phyloP scores from a whole-genome alignment of 352 stramenopile genomes.

The Phytophthora sansomeana region DNA sequence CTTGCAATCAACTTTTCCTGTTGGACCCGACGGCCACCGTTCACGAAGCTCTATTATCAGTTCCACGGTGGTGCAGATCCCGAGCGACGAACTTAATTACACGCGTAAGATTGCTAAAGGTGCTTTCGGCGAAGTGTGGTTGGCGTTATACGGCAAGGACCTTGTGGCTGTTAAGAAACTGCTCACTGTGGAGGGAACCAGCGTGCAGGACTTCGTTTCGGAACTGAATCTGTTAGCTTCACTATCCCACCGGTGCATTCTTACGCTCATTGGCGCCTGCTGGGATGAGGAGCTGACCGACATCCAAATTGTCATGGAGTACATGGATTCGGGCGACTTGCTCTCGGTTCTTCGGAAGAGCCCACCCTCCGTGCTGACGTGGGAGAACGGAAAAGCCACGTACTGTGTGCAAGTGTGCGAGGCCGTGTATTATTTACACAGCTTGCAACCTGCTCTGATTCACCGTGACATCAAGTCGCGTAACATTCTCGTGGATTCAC shows the following conservation, averaged over 20 bases:
- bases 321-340: constrained; percentile 79
- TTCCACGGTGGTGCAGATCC: constrained; percentile 62
- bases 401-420: constrained; percentile 86
- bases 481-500: constrained; percentile 88
- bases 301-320: constrained; percentile 85
- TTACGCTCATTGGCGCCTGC: constrained; percentile 73
- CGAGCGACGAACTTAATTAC: constrained; percentile 76
- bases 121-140: constrained; percentile 85
- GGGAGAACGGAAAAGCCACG: constrained; percentile 65
- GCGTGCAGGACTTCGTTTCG: constrained; percentile 71
- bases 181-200: constrained; percentile 59
- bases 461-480: constrained; percentile 93
- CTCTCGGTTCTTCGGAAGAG: constrained; percentile 63
- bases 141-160: constrained; percentile 70
- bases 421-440: constrained; percentile 91
- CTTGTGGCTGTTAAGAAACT: constrained; percentile 88
- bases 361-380: constrained; percentile 56
- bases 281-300: constrained; percentile 76
- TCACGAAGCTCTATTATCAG: constrained; percentile 46
- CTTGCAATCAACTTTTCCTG: constrained; percentile 34
- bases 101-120: constrained; percentile 84
- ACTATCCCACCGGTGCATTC: constrained; percentile 79
- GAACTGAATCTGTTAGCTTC: constrained; percentile 87
- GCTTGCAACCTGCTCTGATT: constrained; percentile 86
- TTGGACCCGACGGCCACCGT: constrained; percentile 21